Evolutionary conservation across 1,284 basidiomycete species (phyloP).

Genomic region (Pascua sp.): DNA sequence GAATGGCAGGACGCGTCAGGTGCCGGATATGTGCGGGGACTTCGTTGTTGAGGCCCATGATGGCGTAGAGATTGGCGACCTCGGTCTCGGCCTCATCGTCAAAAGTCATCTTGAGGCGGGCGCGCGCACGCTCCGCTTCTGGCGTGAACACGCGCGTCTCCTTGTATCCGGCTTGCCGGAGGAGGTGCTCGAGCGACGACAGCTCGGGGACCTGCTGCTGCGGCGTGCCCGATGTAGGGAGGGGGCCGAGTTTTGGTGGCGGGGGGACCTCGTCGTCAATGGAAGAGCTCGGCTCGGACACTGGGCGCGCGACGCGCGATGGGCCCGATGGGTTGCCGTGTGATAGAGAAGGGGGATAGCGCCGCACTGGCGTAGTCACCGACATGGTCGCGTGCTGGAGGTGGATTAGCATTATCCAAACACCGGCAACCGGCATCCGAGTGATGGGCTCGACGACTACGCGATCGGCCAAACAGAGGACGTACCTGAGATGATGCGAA

Average conservation of each 20-base stretch:
- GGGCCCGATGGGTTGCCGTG: conserved; percentile 20
- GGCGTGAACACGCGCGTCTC: conserved; percentile 83
- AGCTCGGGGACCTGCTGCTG: conserved; percentile 9
- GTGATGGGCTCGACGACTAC: no score
- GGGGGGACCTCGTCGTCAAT: conserved; percentile 26
- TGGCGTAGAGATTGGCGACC: conserved; percentile 32
- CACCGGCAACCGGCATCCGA: no score
- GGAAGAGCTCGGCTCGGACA: conserved; percentile 11
- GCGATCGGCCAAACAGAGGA: no score
- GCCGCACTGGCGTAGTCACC: conserved; percentile 2
- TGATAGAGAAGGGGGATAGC: conserved; percentile 22
- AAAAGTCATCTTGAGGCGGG: conserved; percentile 29
- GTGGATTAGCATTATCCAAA: no score
- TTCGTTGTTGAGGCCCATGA: conserved; percentile 27
- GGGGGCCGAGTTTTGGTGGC: conserved; percentile 11
- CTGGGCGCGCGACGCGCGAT: conserved; percentile 13
- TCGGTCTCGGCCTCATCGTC: conserved; percentile 34
- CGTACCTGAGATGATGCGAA: no score
- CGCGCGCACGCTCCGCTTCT: conserved; percentile 60
- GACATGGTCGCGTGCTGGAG: no score
- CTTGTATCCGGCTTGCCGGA: conserved; percentile 80
- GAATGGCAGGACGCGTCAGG: conserved; percentile 10
- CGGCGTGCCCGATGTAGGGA: neutral
- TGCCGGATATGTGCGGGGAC: conserved; percentile 13
- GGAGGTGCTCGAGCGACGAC: conserved; percentile 73